These are phyloP conservation scores for Tolypocladium tundrense DNA, from an alignment of 2,329 filamentous ascomycete species.

Conservation along the genomic window DNA sequence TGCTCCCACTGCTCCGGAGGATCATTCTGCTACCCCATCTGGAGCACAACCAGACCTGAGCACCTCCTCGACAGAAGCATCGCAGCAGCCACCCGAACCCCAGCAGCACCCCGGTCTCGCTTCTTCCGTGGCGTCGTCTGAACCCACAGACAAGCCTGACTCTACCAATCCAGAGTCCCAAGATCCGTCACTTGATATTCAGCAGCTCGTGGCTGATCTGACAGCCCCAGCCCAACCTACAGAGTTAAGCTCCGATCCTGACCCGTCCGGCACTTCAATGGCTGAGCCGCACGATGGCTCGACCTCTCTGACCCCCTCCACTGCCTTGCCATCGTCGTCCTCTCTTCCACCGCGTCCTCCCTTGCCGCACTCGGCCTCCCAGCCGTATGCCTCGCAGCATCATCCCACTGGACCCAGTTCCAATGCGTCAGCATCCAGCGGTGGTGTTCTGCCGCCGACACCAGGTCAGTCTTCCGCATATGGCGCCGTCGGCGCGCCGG, in stretches of 20 bases:
- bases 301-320: conserved; percentile 18
- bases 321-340: conserved; percentile 25
- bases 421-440: conserved; percentile 16
- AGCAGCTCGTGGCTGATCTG: conserved; percentile 30
- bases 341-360: conserved; percentile 39
- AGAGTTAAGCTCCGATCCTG: conserved; percentile 19
- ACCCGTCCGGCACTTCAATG: conserved; percentile 14
- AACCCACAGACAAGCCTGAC: conserved; percentile 17
- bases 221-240: conserved; percentile 23
- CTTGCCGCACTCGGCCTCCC: conserved; percentile 24
- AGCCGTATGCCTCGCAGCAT: conserved; percentile 27
- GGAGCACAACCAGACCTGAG: conserved; percentile 15
- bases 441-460: conserved; percentile 17
- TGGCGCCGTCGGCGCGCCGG: conserved; percentile 20
- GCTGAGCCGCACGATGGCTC: conserved; percentile 15
- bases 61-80: conserved; percentile 5
- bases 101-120: conserved; percentile 7
- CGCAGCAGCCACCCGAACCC: conserved; percentile 12
- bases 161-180: conserved; percentile 17
- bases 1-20: conserved; percentile 6
- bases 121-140: conserved; percentile 11
- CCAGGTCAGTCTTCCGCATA: conserved; percentile 23
- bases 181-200: conserved; percentile 25
- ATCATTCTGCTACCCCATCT: conserved; percentile 11
- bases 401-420: conserved; percentile 20